Percentiles rank a stretch among this genome's conserved stretches.
Evolutionary conservation across 208 protist genomes (phyloP).

Genomic region (Naegleria gruberi): DNA sequence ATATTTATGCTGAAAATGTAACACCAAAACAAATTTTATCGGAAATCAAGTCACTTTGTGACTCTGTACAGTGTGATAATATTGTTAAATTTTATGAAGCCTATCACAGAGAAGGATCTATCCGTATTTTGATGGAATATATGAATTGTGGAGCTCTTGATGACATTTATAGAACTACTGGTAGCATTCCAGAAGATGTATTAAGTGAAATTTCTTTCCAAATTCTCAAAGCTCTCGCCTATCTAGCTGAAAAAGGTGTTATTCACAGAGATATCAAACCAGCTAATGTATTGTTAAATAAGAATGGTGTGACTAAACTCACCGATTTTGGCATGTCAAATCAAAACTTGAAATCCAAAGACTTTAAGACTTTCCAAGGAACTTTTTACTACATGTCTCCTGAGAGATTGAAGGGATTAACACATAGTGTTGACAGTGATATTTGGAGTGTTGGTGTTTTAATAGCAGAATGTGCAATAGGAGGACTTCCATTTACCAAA

Average conservation of each 20-base stretch:
- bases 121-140: constrained; percentile 6
- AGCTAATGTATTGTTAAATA: constrained; percentile 79
- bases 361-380: constrained; percentile 20
- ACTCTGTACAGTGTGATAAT: not conserved
- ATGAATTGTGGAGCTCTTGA: not conserved
- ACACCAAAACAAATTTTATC: not conserved
- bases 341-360: not conserved
- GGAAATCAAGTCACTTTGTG: not conserved
- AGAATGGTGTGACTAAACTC: constrained; percentile 57
- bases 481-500: constrained; percentile 12
- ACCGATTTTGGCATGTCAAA: constrained; percentile 30
- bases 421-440: constrained; percentile 25
- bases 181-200: not conserved
- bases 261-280: constrained; percentile 69
- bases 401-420: constrained; percentile 20
- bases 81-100: constrained; percentile 3
- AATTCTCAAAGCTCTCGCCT: not conserved
- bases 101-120: not conserved
- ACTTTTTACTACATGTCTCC: constrained; percentile 32
- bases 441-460: constrained; percentile 27
- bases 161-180: not conserved
- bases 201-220: not conserved
- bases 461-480: constrained; percentile 23
- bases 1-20: not conserved
- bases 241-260: not conserved